A percentile compares a stretch with the other conserved stretches of the same genome.
Conservation (phyloP, 352 stramenopile genomes). For the Phytophthora multivora region DNA sequence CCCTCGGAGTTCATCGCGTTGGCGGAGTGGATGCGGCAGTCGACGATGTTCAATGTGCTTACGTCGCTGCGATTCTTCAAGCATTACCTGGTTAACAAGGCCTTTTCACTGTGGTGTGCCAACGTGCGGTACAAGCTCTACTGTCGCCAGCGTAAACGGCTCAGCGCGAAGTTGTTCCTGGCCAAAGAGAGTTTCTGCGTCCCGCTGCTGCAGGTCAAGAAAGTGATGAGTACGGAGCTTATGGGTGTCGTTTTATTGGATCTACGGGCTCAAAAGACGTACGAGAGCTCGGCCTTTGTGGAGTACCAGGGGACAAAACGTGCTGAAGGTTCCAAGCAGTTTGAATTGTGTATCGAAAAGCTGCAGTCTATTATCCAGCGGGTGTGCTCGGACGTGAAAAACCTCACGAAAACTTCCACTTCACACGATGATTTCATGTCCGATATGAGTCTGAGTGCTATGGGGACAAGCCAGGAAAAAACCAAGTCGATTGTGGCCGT, state of each 20-base stretch:
- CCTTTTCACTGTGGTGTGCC: constrained; percentile 87
- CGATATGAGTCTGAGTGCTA: constrained; percentile 34
- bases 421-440: constrained; percentile 70
- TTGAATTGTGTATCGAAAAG: constrained; percentile 92
- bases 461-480: constrained; percentile 67
- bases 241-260: constrained; percentile 85
- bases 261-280: constrained; percentile 88
- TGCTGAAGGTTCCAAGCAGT: constrained; percentile 88
- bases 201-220: constrained; percentile 90
- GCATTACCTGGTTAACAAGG: constrained; percentile 93
- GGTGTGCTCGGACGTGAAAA: constrained; percentile 91
- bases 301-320: constrained; percentile 91
- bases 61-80: constrained; percentile 94
- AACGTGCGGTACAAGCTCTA: constrained; percentile 93
- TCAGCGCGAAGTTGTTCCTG: constrained; percentile 86
- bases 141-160: constrained; percentile 84
- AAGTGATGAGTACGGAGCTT: constrained; percentile 85
- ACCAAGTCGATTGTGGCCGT: constrained; percentile 93
- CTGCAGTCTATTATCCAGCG: constrained; percentile 90
- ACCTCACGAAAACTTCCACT: constrained; percentile 71
- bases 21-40: constrained; percentile 94
- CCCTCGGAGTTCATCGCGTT: constrained; percentile 94
- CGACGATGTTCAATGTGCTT: constrained; percentile 95
- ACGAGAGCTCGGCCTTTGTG: constrained; percentile 87
- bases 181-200: constrained; percentile 91